Evolutionary conservation across 306 rosid species (phyloP).

Genomic region (Pterocarpus macrocarpus): DNA sequence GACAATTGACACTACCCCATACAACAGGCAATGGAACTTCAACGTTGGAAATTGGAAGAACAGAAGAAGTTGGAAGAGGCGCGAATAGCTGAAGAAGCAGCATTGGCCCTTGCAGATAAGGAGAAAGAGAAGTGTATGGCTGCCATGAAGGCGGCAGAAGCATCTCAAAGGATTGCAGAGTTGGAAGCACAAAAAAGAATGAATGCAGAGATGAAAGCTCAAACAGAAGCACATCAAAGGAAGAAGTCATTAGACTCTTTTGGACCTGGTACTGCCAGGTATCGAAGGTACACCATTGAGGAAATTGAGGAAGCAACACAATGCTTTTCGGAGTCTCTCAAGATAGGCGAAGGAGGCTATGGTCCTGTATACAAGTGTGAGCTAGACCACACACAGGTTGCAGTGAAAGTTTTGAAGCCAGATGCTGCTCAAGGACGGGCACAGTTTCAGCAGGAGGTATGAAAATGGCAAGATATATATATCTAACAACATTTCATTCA

Average conservation of each 20-base stretch:
- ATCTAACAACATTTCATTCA: no score
- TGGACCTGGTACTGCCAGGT: constrained; percentile 45
- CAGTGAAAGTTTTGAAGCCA: constrained; percentile 77
- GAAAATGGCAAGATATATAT: neutral
- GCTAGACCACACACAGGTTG: constrained; percentile 85
- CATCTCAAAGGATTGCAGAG: constrained; percentile 61
- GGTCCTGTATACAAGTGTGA: constrained; percentile 84
- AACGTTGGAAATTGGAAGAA: constrained; percentile 76
- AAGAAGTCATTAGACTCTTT: constrained; percentile 16
- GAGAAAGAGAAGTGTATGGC: constrained; percentile 71
- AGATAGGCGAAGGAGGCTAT: constrained; percentile 97
- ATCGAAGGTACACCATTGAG: constrained; percentile 71
- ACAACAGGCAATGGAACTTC: constrained; percentile 73
- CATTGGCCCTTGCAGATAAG: constrained; percentile 62
- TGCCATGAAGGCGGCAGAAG: constrained; percentile 73
- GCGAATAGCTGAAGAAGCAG: constrained; percentile 58
- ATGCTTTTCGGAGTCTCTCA: constrained; percentile 53
- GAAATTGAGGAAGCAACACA: constrained; percentile 86
- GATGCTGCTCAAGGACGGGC: constrained; percentile 81
- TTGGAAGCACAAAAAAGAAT: constrained; percentile 68
- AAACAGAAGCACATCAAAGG: constrained; percentile 48
- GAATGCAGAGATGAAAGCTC: constrained; percentile 55
- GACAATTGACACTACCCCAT: constrained; percentile 1
- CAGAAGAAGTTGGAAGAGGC: constrained; percentile 67
- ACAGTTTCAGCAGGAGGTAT: constrained; percentile 82